phyloP scores from a whole-genome alignment of 345 rosid species.

The Lumnitzera racemosa region DNA sequence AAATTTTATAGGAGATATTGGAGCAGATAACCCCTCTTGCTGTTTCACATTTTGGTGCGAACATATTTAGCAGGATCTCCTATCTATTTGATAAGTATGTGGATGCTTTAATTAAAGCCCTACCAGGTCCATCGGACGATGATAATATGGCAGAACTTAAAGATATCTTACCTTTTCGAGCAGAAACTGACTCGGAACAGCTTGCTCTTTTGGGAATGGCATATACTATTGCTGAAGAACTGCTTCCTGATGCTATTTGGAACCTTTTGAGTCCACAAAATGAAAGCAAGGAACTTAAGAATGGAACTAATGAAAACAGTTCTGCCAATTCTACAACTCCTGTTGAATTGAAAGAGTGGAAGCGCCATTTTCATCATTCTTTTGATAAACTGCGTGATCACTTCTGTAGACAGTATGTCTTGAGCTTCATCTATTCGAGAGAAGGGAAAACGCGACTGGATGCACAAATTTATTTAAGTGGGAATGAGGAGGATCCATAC shows the following conservation, averaged over 20 bases:
- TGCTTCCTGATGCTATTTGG: conserved; percentile 52
- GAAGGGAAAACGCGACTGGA: conserved; percentile 76
- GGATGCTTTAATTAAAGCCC: conserved; percentile 65
- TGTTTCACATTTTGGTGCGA: conserved; percentile 77
- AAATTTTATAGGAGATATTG: conserved; percentile 60
- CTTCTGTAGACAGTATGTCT: conserved; percentile 90
- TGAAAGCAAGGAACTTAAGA: conserved; percentile 36
- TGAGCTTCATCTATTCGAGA: conserved; percentile 91
- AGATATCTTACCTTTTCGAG: conserved; percentile 61
- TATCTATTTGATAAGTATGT: conserved; percentile 77
- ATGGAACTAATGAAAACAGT: conserved; percentile 24
- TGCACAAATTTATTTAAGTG: conserved; percentile 70
- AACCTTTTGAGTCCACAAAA: conserved; percentile 56
- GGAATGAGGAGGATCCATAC: conserved; percentile 52
- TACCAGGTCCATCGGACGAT: conserved; percentile 88
- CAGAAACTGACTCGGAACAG: conserved; percentile 89
- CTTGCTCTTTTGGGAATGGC: conserved; percentile 92
- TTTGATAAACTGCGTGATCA: conserved; percentile 89
- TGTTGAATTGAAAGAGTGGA: conserved; percentile 83
- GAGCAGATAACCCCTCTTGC: conserved; percentile 67
- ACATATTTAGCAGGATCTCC: conserved; percentile 58
- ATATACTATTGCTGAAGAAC: conserved; percentile 81
- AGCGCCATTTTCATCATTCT: conserved; percentile 75
- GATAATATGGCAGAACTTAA: conserved; percentile 76
- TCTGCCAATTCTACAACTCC: conserved; percentile 35